Conservation (phyloP, 75 land plant species). For the Pseudotsuga menziesii region DNA sequence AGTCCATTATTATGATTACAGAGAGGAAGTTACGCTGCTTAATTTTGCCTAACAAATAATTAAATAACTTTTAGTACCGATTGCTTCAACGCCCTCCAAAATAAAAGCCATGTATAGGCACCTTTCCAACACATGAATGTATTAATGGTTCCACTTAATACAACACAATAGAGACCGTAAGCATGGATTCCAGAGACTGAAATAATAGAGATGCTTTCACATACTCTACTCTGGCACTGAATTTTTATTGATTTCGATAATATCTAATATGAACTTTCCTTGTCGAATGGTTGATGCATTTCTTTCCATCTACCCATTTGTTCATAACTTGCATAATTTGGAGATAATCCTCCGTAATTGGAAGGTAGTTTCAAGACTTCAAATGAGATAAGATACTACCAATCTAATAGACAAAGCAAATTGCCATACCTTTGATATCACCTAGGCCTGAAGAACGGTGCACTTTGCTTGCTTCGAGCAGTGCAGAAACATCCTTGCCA, state of each 20-base stretch:
- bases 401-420: neutral
- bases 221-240: neutral
- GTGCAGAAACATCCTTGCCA: constrained; percentile 44
- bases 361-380: neutral
- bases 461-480: constrained; percentile 57
- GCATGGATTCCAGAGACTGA: neutral
- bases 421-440: constrained; percentile 51
- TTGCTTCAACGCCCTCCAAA: neutral
- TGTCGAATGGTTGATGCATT: neutral
- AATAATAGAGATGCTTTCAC: neutral
- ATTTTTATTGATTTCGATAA: no score
- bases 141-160: neutral
- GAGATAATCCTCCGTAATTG: neutral
- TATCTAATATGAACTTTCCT: neutral
- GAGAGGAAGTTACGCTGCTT: neutral
- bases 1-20: neutral
- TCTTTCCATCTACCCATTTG: neutral
- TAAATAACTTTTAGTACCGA: no score
- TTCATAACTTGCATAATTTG: neutral
- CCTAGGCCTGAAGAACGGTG: constrained; percentile 46
- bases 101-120: neutral
- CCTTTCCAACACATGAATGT: neutral
- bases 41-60: neutral
- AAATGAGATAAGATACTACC: no score
- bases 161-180: neutral